phyloP scores from a whole-genome alignment of 768 basidiomycete species.

The Tulasnella sp. region DNA sequence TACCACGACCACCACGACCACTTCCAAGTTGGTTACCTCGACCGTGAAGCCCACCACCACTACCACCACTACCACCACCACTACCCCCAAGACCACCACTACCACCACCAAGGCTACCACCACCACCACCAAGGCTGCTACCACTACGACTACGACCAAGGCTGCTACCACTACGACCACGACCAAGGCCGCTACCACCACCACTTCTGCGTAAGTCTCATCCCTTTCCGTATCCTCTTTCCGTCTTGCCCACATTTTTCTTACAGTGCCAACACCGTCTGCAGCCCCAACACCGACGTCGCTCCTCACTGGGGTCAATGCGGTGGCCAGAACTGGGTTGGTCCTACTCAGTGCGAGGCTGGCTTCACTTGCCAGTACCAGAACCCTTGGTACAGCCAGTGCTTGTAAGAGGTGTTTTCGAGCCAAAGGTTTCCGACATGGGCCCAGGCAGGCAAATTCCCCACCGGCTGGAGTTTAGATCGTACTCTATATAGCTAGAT shows the following conservation, averaged over 20 bases:
- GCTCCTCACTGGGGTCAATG: slow-evolving; percentile 29
- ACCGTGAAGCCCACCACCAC: slow-evolving; percentile 27
- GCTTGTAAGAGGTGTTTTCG: not conserved
- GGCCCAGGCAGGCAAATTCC: slow-evolving; percentile 1
- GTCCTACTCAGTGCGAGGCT: slow-evolving; percentile 28
- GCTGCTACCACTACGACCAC: not conserved
- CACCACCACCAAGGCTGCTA: not conserved
- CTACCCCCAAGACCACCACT: not conserved
- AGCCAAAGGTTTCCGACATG: not conserved
- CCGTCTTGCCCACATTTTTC: not conserved
- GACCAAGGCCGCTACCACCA: not conserved
- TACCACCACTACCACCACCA: slow-evolving; percentile 3
- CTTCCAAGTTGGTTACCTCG: slow-evolving; percentile 1
- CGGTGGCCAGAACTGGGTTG: slow-evolving; percentile 30
- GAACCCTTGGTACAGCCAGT: slow-evolving; percentile 29
- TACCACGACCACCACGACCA: slow-evolving; percentile 13
- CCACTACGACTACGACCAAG: not conserved
- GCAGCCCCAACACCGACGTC: not conserved
- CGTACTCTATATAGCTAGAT: not conserved
- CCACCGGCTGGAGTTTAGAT: slow-evolving; percentile 6
- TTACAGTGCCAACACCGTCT: not conserved
- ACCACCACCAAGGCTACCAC: not conserved
- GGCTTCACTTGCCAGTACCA: slow-evolving; percentile 31
- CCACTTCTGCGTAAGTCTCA: not conserved
- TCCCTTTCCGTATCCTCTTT: not conserved